Conservation (phyloP, 371 early-diverging fungal species). For the Apophysomyces trapeziformis region DNA sequence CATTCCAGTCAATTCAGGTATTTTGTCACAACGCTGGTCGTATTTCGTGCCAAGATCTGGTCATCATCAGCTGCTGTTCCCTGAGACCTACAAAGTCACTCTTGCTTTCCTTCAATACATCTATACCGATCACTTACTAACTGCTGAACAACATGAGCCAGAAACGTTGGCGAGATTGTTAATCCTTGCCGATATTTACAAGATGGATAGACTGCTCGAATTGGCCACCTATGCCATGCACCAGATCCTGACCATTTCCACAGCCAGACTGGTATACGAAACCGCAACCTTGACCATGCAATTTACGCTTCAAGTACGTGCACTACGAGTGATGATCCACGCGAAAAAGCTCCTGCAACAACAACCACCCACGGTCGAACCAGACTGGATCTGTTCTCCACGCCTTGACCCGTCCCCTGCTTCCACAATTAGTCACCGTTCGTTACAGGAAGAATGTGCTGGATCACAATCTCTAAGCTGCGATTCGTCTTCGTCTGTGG, state of each 20-base stretch:
- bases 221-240: conserved; percentile 70
- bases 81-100: conserved; percentile 67
- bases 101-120: conserved; percentile 72
- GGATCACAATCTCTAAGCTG: not conserved
- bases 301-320: conserved; percentile 65
- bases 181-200: conserved; percentile 65
- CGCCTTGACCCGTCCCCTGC: not conserved
- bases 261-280: conserved; percentile 73
- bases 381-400: conserved; percentile 1
- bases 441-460: not conserved
- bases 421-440: not conserved
- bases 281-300: conserved; percentile 62
- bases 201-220: conserved; percentile 57
- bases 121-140: conserved; percentile 75
- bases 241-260: conserved; percentile 64
- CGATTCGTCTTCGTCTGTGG: not conserved
- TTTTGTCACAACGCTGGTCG: conserved; percentile 72
- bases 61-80: conserved; percentile 44
- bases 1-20: conserved; percentile 70
- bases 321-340: conserved; percentile 64
- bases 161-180: conserved; percentile 69
- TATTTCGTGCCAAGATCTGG: conserved; percentile 43
- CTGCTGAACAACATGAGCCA: conserved; percentile 62
- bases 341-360: conserved; percentile 65
- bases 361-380: conserved; percentile 48